These are phyloP conservation scores for Penicillium olsonii DNA, from an alignment of 2,329 filamentous ascomycete genomes.

Conservation along the genomic window DNA sequence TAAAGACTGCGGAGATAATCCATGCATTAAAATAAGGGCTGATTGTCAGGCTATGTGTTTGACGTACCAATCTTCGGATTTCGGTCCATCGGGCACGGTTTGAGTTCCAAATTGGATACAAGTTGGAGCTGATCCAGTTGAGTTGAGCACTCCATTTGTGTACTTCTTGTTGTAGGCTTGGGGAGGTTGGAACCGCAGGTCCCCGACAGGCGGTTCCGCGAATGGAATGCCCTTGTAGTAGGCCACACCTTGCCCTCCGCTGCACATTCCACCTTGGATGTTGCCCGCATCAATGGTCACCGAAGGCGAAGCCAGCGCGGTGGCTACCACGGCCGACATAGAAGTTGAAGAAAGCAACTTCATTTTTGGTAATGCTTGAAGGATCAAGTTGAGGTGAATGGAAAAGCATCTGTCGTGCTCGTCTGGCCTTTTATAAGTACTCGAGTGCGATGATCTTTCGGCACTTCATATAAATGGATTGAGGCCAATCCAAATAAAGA, in stretches of 20 bases:
- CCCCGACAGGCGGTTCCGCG: constrained; percentile 21
- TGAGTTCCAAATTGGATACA: constrained; percentile 20
- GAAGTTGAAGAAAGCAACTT: constrained; percentile 10
- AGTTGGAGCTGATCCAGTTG: constrained; percentile 14
- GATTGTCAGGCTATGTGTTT: not conserved
- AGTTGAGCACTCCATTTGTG: constrained; percentile 15
- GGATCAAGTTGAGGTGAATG: constrained; percentile 35
- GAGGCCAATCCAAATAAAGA: not conserved
- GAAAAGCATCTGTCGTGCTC: not conserved
- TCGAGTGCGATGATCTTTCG: not conserved
- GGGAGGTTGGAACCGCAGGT: constrained; percentile 24
- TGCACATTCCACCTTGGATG: constrained; percentile 20
- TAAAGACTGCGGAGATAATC: constrained; percentile 14
- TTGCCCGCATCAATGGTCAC: constrained; percentile 23
- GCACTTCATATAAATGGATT: not conserved
- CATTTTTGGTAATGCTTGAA: constrained; percentile 55
- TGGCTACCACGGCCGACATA: constrained; percentile 11
- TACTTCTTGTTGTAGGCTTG: constrained; percentile 17
- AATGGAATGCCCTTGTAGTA: constrained; percentile 23
- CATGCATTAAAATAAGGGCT: not conserved
- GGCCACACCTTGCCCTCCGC: constrained; percentile 12
- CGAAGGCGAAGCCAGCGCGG: constrained; percentile 10
- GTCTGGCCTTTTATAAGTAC: not conserved
- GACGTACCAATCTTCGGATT: constrained; percentile 25
- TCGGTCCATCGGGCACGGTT: not conserved